phyloP scores from a whole-genome alignment of 83 land plant species.

The Thuja plicata region DNA sequence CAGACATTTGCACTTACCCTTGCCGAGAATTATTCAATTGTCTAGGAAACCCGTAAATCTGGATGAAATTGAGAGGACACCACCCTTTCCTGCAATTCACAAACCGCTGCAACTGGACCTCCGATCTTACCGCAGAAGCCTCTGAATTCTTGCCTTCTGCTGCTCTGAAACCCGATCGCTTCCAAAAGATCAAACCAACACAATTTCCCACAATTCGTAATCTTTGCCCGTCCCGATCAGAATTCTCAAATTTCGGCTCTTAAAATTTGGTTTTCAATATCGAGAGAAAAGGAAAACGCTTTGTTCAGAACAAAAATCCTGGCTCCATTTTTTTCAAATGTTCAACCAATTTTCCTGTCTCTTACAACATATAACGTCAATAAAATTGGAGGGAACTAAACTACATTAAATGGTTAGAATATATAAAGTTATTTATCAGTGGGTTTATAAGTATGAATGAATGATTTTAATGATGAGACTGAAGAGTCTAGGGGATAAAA shows the following conservation, averaged over 20 bases:
- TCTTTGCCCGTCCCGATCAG: not conserved
- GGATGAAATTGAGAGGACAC: not conserved
- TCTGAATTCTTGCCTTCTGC: not conserved
- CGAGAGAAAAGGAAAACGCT: too few relatives aligned
- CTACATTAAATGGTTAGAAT: too few relatives aligned
- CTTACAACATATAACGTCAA: too few relatives aligned
- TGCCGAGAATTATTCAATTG: not conserved
- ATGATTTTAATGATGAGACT: too few relatives aligned
- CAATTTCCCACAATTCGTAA: not conserved
- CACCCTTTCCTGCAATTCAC: not conserved
- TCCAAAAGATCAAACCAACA: not conserved
- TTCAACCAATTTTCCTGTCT: too few relatives aligned
- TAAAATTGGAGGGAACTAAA: too few relatives aligned
- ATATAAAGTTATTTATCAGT: too few relatives aligned
- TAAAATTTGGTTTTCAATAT: not conserved
- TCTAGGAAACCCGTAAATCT: not conserved
- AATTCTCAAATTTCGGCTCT: not conserved
- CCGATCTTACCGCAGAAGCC: constrained; percentile 3
- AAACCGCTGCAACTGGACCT: not conserved
- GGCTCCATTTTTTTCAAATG: too few relatives aligned
- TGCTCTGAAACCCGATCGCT: not conserved
- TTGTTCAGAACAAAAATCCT: too few relatives aligned
- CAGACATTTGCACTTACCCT: not conserved
- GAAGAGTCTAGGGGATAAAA: too few relatives aligned
- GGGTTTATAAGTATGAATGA: too few relatives aligned